Base-by-base conservation (phyloP, 306 rosid species). In the Hylodesmum podocarpum region DNA sequence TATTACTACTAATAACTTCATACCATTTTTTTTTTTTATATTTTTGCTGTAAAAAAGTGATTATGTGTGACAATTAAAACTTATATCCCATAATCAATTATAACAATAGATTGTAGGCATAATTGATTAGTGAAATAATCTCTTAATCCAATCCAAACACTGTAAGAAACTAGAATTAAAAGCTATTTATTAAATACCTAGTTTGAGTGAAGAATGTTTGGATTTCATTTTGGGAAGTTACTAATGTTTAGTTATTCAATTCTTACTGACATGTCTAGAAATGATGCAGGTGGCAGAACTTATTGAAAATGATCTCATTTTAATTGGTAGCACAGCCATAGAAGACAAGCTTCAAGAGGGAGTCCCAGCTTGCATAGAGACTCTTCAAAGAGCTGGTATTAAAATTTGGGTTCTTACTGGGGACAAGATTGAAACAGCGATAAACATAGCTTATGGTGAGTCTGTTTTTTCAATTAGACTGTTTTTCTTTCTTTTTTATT, bases 331-430 rank as follows among this genome's bases (percentile, higher is more conserved):
- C 85, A 95, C 98, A 71, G 98, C 98, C 73, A 95, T 95, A 24
- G 98, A 95, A 86, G 98, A 95, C 85, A 95, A 95, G 81, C 98
- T 95, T 87, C 98, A 95, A 88, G 98, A 95, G 87, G 98, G 98
- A 67, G 98, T 95, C 51, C 98, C 98, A 50, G 79, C 80, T 80
- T 92, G 98, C 84, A 90, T 95, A 80, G 96, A 89, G 89, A 95
- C 97, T 81, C 96, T 95, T 65, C 78, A 94, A 61, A 84, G 88
- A 83, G 98, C 98, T 82, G 98, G 98, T 67, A 95, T 95, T 83
- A 95, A 95, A 86, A 85, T 95, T 80, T 95, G 98, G 98, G 86
- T 95, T 75, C 90, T 95, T 34, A 95, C 98, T 4, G 98, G 98
- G 65, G 98, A 95, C 91, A 95, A 95, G 89, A 89, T 95, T 89